Evolutionary conservation across 2,329 filamentous ascomycete species (phyloP), one percentile per base, ranked within the genome.

Genomic region (Teratosphaeria epicoccoides): DNA sequence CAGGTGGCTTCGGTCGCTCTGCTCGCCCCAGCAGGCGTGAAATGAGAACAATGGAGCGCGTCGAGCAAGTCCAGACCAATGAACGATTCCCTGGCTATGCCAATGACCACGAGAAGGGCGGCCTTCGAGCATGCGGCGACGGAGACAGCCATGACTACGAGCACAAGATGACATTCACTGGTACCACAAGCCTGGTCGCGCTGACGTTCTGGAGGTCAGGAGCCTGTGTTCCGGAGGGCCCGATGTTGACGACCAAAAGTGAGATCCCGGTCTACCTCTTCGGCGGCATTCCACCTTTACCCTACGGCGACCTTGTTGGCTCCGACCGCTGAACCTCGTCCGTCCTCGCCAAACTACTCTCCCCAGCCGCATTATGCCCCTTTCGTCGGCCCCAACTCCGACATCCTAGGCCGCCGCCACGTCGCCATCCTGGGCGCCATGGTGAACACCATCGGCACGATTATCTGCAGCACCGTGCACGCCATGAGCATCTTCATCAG

Each of bases 371-470:
- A 4, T 67, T 81, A 1, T 80, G 77, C 55, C 79, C 79, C 6
- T 14, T 82, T 87, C 57, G 83, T 86, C 1, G 83, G 83, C 6
- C 77, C 78, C 1, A 66, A 84, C 1, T 81, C 79, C 2, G 82
- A 84, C 68, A 68, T 84, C 6, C 67, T 83, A 33, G 81, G 82
- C 46, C 76, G 82, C 52, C 73, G 80, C 53, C 79, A 76, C 60
- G 79, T 83, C 40, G 79, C 75, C 9, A 65, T 84, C 37, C 65
- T 75, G 2, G 82, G 82, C 3, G 74, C 73, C 5, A 52, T 63
- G 0, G 69, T 81, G 29, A 68, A 83, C 50, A 71, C 81, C 26
- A 51, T 82, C 23, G 81, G 80, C 28, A 79, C 80, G 73, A 75
- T 83, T 46, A 70, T 84, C 40, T 76, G 74, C 55, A 76, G 77